phyloP scores from a whole-genome alignment of 371 early-diverging fungal species.

The Circinella minor region DNA sequence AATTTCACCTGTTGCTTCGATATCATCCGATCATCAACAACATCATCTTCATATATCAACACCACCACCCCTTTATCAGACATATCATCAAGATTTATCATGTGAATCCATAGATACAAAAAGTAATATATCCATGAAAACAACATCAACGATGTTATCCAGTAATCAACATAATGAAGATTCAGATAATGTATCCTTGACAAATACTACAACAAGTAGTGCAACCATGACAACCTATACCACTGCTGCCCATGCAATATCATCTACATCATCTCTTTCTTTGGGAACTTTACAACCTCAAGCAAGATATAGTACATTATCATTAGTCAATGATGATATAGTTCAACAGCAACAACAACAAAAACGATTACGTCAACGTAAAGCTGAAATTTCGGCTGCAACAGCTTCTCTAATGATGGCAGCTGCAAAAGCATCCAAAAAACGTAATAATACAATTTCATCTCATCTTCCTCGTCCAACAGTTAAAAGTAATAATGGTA shows the following conservation, averaged over 20 bases:
- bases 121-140: not conserved
- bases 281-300: not conserved
- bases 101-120: not conserved
- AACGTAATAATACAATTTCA: not conserved
- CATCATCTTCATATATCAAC: not conserved
- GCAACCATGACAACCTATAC: too few species aligned
- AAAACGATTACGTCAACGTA: slow-evolving; percentile 14
- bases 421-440: slow-evolving; percentile 25
- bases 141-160: not conserved
- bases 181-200: too few species aligned
- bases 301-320: slow-evolving; percentile 4
- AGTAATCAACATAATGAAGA: not conserved
- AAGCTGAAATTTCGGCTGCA: slow-evolving; percentile 25
- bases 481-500: not conserved
- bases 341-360: not conserved
- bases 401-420: slow-evolving; percentile 23
- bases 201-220: too few species aligned
- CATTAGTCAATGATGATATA: not conserved
- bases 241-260: not conserved
- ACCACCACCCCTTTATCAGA: not conserved
- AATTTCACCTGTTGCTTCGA: not conserved
- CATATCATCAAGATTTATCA: not conserved
- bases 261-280: not conserved
- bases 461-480: not conserved
- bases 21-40: not conserved